Evolutionary conservation across 2,329 filamentous ascomycete genomes (phyloP).

Genomic region (Colletotrichum lupini): DNA sequence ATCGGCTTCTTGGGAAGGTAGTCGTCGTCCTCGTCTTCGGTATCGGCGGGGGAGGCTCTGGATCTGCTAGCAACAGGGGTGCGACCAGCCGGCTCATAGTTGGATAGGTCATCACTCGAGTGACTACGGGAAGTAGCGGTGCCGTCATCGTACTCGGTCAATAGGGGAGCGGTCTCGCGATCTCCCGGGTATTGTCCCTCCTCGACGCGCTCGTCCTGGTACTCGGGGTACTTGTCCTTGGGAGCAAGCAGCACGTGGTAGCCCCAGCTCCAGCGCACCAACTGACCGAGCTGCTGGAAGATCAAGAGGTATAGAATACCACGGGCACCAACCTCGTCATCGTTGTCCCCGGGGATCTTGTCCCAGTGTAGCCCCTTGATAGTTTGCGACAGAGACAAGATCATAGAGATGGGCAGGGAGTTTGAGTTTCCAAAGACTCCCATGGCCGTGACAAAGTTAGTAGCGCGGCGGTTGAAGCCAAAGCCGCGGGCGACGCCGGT

Average conservation of each 20-base stretch:
- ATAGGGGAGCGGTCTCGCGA: slow-evolving; percentile 57
- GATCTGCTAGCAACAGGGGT: slow-evolving; percentile 65
- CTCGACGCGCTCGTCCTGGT: slow-evolving; percentile 64
- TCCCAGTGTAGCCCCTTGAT: slow-evolving; percentile 94
- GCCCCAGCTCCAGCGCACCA: slow-evolving; percentile 98
- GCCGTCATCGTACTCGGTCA: slow-evolving; percentile 56
- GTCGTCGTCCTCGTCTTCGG: slow-evolving; percentile 57
- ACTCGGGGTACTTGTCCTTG: slow-evolving; percentile 76
- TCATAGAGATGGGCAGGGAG: slow-evolving; percentile 94
- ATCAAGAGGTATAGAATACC: slow-evolving; percentile 96
- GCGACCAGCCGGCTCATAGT: slow-evolving; percentile 65
- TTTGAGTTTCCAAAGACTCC: slow-evolving; percentile 98
- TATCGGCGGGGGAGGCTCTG: slow-evolving; percentile 59
- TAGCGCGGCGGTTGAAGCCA: slow-evolving; percentile 83
- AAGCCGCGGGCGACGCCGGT: slow-evolving; percentile 78
- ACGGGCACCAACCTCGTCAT: slow-evolving; percentile 91
- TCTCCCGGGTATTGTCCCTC: slow-evolving; percentile 70
- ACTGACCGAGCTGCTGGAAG: slow-evolving; percentile 96
- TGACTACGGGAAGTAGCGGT: slow-evolving; percentile 44
- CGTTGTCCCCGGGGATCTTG: slow-evolving; percentile 89
- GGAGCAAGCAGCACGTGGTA: slow-evolving; percentile 95
- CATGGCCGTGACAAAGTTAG: slow-evolving; percentile 98
- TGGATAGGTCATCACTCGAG: slow-evolving; percentile 54
- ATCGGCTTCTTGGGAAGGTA: slow-evolving; percentile 41
- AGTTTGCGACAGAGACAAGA: slow-evolving; percentile 93